These are phyloP conservation scores for Hypoxylon lienhwacheense DNA, from an alignment of 495 filamentous ascomycete genomes.

Conservation along the genomic window DNA sequence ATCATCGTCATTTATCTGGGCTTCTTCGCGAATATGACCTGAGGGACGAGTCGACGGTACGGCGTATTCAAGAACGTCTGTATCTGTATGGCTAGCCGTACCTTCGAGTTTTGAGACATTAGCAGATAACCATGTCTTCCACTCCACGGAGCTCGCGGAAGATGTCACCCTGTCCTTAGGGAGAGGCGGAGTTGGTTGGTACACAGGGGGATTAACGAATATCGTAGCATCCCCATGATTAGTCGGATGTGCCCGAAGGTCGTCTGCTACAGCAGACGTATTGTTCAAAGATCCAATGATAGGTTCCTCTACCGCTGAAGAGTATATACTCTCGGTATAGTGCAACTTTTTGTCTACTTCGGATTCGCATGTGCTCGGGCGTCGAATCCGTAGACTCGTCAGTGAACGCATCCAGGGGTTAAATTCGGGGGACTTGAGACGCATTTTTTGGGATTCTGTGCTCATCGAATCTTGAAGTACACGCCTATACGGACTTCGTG, in stretches of 20 bases:
- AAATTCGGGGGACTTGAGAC: slow-evolving; percentile 41
- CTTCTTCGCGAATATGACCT: slow-evolving; percentile 61
- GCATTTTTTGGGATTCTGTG: slow-evolving; percentile 34
- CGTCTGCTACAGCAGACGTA: slow-evolving; percentile 2
- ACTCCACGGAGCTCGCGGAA: slow-evolving; percentile 52
- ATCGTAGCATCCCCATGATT: slow-evolving; percentile 37
- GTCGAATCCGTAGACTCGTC: slow-evolving; percentile 33
- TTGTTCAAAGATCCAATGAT: not conserved
- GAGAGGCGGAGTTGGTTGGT: slow-evolving; percentile 30
- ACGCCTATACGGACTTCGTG: slow-evolving; percentile 58
- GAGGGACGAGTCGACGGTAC: slow-evolving; percentile 41
- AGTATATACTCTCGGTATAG: slow-evolving; percentile 52
- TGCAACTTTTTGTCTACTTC: slow-evolving; percentile 39
- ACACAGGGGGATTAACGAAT: slow-evolving; percentile 29
- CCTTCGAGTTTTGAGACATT: slow-evolving; percentile 54
- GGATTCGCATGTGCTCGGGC: slow-evolving; percentile 36
- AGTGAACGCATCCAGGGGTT: slow-evolving; percentile 54
- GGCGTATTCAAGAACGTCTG: slow-evolving; percentile 40
- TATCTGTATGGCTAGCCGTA: slow-evolving; percentile 28
- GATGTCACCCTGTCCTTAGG: slow-evolving; percentile 43
- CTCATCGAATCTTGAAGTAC: slow-evolving; percentile 50
- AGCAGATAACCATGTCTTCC: slow-evolving; percentile 57
- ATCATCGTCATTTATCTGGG: slow-evolving; percentile 60
- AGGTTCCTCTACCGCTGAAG: slow-evolving; percentile 33
- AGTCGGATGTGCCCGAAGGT: slow-evolving; percentile 9